Evolutionary conservation across 2,329 filamentous ascomycete genomes (phyloP), one percentile per base, ranked within the genome.

Genomic region (Cladosporium austrohemisphaericum): DNA sequence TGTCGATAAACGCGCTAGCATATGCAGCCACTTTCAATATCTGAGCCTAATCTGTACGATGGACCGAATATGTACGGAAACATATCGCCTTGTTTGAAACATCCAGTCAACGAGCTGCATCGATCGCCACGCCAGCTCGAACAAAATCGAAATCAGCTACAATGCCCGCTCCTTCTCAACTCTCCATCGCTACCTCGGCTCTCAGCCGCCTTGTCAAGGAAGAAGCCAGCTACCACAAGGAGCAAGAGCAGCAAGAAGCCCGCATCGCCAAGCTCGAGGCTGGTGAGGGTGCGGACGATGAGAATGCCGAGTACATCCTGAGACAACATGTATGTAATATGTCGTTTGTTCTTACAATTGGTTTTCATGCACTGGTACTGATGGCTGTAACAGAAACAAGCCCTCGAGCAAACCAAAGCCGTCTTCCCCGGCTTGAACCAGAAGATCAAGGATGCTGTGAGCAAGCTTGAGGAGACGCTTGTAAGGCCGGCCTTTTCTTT

Each of bases 161-260:
- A 41, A 95, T 95, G 90, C 78, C 88, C 3, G 78, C 88, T 25
- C 86, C 87, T 36, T 83, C 84, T 1, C 79, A 84, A 59, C 81
- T 96, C 66, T 71, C 81, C 61, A 93, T 96, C 65, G 83, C 86
- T 36, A 93, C 88, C 19, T 81, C 84, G 54, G 83, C 88, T 16
- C 81, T 97, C 58, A 76, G 80, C 60, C 88, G 93, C 52, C 80
- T 97, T 40, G 81, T 95, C 57, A 96, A 95, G 70, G 93, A 98
- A 70, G 88, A 96, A 69, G 76, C 79, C 31, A 92, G 85, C 61
- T 97, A 98, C 73, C 86, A 91, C 75, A 86, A 86, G 65, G 93
- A 98, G 69, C 78, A 91, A 16, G 74, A 79, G 55, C 76, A 84
- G 56, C 91, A 97, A 66, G 77, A 87, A 60, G 77, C 79, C 53